Evolutionary conservation across 2,329 filamentous ascomycete species (phyloP), one percentile per base, ranked within the genome.

Genomic region (Neofusicoccum umdonicola): DNA sequence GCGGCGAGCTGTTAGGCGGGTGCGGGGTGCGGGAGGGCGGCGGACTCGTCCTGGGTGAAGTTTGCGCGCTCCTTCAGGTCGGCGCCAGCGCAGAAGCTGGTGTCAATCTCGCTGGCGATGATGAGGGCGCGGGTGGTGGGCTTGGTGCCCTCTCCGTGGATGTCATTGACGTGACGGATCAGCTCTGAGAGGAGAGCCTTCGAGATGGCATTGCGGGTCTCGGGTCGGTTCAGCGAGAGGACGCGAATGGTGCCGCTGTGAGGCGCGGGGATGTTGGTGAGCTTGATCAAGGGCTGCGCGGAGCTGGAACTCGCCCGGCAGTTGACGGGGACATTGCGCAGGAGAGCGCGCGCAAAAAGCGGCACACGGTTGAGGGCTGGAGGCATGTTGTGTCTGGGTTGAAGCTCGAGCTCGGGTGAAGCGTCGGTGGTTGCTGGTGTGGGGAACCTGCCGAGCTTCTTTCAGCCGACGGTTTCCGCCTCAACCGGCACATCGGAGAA

Each of bases 141-240:
- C 27, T 77, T 78, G 4, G 82, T 83, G 3, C 80, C 80, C 71
- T 89, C 85, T 8, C 79, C 80, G 64, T 90, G 86, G 51, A 98
- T 84, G 66, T 85, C 84, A 71, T 92, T 85, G 64, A 98, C 83
- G 72, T 97, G 87, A 47, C 85, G 82, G 58, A 86, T 85, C 65
- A 99, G 83, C 54, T 89, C 85, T 3, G 86, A 79, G 60, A 99
- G 85, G 42, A 99, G 84, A 65, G 88, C 87, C 65, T 83, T 85
- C 0, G 93, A 98, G 74, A 99, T 91, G 69, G 95, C 95, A 78
- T 99, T 99, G 73, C 94, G 90, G 41, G 93, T 90, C 8, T 85
- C 78, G 0, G 93, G 93, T 3, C 93, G 86, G 80, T 97, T 95
- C 69, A 99, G 85, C 67, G 94, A 90, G 64, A 98, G 87, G 68